These are phyloP conservation scores for Ashbya aceris DNA, from an alignment of 1,139 yeast genomes.

Conservation along the genomic window DNA sequence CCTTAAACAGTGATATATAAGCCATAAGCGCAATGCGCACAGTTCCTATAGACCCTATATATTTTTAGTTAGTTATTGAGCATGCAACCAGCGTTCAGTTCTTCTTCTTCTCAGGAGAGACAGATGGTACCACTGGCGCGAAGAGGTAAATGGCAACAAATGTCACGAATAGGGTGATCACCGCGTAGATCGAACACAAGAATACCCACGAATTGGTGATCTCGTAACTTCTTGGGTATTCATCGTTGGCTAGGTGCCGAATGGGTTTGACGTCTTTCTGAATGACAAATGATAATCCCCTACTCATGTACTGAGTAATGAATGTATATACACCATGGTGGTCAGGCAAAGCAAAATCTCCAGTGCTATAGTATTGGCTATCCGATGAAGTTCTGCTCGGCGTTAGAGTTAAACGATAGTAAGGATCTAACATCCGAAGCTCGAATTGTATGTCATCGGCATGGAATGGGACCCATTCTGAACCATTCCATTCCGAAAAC, in stretches of 20 bases:
- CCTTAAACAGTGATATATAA: slow-evolving; percentile 32
- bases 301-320: slow-evolving; percentile 66
- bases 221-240: slow-evolving; percentile 88
- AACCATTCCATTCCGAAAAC: slow-evolving; percentile 53
- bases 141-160: slow-evolving; percentile 57
- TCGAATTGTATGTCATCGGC: slow-evolving; percentile 65
- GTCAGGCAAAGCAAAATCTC: slow-evolving; percentile 72
- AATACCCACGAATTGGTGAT: slow-evolving; percentile 92
- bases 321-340: slow-evolving; percentile 96
- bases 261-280: slow-evolving; percentile 70
- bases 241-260: slow-evolving; percentile 93
- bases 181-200: slow-evolving; percentile 59
- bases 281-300: slow-evolving; percentile 62
- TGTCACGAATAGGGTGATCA: slow-evolving; percentile 63
- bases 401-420: slow-evolving; percentile 62
- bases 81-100: slow-evolving; percentile 7
- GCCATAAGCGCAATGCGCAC: too few relatives aligned
- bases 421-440: slow-evolving; percentile 89
- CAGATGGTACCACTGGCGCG: slow-evolving; percentile 8
- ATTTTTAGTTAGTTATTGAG: slow-evolving; percentile 1
- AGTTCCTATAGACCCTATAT: not conserved
- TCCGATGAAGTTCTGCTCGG: slow-evolving; percentile 28
- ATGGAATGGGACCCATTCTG: slow-evolving; percentile 59
- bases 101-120: slow-evolving; percentile 20
- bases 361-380: slow-evolving; percentile 35